These are phyloP conservation scores for Phytopythium boreale DNA, from an alignment of 352 stramenopile species.

Conservation along the genomic window DNA sequence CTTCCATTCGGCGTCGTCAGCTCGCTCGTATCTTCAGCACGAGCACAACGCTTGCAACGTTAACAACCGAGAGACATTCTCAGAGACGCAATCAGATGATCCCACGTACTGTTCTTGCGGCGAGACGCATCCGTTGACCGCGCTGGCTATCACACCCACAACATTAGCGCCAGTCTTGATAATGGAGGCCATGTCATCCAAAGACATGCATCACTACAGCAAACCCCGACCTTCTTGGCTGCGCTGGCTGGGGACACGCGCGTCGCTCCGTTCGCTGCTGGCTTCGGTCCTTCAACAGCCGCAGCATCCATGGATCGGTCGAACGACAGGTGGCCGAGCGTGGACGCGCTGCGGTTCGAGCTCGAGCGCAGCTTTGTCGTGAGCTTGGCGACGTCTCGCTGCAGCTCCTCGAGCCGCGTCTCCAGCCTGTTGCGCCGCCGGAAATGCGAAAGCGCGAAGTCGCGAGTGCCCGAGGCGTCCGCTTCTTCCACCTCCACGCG, in stretches of 20 bases:
- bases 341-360: conserved; percentile 28
- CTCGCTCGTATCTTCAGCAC: conserved; percentile 17
- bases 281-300: background rate
- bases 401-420: conserved; percentile 62
- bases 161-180: background rate
- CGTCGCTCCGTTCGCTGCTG: background rate
- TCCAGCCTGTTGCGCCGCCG: conserved; percentile 58
- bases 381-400: conserved; percentile 73
- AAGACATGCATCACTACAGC: background rate
- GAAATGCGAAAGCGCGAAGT: conserved; percentile 41
- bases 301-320: conserved; percentile 13
- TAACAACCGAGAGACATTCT: background rate
- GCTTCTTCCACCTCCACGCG: background rate
- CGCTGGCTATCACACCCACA: background rate
- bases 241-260: background rate
- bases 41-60: background rate
- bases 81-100: no score
- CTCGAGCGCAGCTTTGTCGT: conserved; percentile 53
- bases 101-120: background rate
- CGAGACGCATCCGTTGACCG: background rate
- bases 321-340: conserved; percentile 19
- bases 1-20: conserved; percentile 14
- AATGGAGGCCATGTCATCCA: no score
- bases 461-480: background rate
- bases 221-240: background rate